Conservation (phyloP, 148 eudicot genomes). For the Diospyros kaki region DNA sequence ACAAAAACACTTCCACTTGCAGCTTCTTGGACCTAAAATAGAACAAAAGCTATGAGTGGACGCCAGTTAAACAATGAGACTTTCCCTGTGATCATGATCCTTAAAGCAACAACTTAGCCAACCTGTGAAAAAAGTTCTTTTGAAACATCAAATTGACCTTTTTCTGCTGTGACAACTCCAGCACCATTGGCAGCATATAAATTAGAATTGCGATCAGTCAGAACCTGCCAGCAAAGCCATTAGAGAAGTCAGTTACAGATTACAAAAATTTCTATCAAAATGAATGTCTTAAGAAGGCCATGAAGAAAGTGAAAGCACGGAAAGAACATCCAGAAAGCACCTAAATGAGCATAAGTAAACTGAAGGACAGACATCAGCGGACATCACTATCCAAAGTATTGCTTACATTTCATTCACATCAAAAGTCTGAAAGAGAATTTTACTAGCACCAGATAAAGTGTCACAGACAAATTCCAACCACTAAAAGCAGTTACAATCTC, state of each 20-base stretch:
- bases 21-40: slow-evolving; percentile 88
- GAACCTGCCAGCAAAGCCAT: slow-evolving; percentile 46
- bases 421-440: neutral
- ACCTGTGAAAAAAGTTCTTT: slow-evolving; percentile 90
- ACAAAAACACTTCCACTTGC: slow-evolving; percentile 77
- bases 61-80: slow-evolving; percentile 8
- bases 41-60: neutral
- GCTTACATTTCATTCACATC: neutral
- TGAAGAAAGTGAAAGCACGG: neutral
- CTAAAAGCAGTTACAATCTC: slow-evolving; percentile 4
- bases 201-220: slow-evolving; percentile 60
- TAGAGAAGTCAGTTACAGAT: neutral
- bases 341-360: slow-evolving; percentile 8
- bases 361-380: neutral
- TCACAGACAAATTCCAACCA: slow-evolving; percentile 6
- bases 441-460: neutral
- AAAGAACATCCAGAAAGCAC: neutral
- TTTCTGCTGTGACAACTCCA: slow-evolving; percentile 90
- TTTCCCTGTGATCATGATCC: neutral
- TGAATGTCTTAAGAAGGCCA: neutral
- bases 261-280: neutral
- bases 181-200: slow-evolving; percentile 96
- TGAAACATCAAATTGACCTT: slow-evolving; percentile 90
- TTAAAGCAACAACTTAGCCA: slow-evolving; percentile 10
- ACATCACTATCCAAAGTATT: neutral